phyloP scores from a whole-genome alignment of 208 protist genomes.

The Wallacemonas sp. region DNA sequence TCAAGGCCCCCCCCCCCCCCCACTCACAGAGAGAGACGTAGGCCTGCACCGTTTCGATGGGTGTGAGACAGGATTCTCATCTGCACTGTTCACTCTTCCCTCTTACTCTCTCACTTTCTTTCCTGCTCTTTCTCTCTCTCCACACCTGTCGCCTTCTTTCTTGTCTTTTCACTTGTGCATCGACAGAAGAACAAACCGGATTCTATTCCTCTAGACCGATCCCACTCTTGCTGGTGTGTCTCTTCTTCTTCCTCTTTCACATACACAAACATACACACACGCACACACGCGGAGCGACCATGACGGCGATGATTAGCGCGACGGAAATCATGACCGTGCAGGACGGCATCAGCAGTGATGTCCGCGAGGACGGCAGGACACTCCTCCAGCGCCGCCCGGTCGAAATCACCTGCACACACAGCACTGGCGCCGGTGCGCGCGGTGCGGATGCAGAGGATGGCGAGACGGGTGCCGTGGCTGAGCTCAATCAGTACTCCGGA shows the following conservation, averaged over 20 bases:
- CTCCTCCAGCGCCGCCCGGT: conserved; percentile 78
- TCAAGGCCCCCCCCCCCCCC: too few relatives aligned
- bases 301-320: conserved; percentile 48
- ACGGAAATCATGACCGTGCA: conserved; percentile 73
- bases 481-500: conserved; percentile 44
- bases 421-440: background rate
- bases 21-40: too few relatives aligned
- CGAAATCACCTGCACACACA: conserved; percentile 25
- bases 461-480: conserved; percentile 7
- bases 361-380: conserved; percentile 74
- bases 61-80: too few relatives aligned
- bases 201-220: too few relatives aligned
- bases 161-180: too few relatives aligned
- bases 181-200: too few relatives aligned
- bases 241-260: too few relatives aligned
- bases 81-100: too few relatives aligned
- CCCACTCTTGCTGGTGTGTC: too few relatives aligned
- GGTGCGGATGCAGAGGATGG: conserved; percentile 4
- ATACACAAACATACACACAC: conserved; percentile 15
- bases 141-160: background rate
- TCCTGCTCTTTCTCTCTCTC: background rate
- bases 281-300: background rate
- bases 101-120: conserved; percentile 1
- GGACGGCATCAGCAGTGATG: conserved; percentile 63
- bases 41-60: too few relatives aligned